A percentile compares a stretch with the other conserved stretches of the same genome.
These are phyloP conservation scores for Ceratorhiza oryzae-sativae DNA, from an alignment of 1,284 basidiomycete species.

Conservation along the genomic window DNA sequence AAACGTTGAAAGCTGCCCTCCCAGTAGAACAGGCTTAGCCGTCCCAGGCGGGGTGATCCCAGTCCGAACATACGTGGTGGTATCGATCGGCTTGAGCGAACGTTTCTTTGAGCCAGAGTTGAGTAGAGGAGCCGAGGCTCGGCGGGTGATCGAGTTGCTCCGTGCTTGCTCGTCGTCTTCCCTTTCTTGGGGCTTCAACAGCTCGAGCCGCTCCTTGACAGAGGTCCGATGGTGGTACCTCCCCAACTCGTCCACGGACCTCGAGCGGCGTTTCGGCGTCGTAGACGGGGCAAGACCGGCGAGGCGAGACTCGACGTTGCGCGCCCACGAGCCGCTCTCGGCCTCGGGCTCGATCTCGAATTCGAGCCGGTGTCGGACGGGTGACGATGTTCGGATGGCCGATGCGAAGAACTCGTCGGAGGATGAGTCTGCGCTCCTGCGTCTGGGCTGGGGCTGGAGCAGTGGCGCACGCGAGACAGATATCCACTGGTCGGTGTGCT, in stretches of 20 bases:
- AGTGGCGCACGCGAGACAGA: slow-evolving; percentile 9
- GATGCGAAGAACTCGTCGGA: not conserved
- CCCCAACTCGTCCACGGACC: slow-evolving; percentile 2
- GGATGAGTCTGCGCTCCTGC: not conserved
- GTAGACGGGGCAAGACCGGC: not conserved
- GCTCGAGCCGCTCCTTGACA: slow-evolving; percentile 5
- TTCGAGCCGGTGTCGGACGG: not conserved
- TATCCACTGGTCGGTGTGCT: slow-evolving; percentile 23
- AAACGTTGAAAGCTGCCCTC: slow-evolving; percentile 30
- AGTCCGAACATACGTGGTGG: slow-evolving; percentile 1
- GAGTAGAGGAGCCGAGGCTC: slow-evolving; percentile 21
- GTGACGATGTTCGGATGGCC: not conserved
- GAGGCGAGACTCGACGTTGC: slow-evolving; percentile 8
- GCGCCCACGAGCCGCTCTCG: not conserved
- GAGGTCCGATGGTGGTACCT: not conserved
- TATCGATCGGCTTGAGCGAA: slow-evolving; percentile 11
- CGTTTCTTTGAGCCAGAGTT: not conserved
- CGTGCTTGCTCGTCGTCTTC: not conserved
- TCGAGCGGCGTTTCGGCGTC: not conserved
- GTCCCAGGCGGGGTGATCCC: slow-evolving; percentile 6
- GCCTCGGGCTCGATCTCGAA: slow-evolving; percentile 12
- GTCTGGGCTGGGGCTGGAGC: not conserved
- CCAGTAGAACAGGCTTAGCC: not conserved
- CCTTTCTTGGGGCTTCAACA: slow-evolving; percentile 3
- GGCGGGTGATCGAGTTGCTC: slow-evolving; percentile 13